Conservation (phyloP, 495 filamentous ascomycete species). For the Trichocladium uniseriatum region DNA sequence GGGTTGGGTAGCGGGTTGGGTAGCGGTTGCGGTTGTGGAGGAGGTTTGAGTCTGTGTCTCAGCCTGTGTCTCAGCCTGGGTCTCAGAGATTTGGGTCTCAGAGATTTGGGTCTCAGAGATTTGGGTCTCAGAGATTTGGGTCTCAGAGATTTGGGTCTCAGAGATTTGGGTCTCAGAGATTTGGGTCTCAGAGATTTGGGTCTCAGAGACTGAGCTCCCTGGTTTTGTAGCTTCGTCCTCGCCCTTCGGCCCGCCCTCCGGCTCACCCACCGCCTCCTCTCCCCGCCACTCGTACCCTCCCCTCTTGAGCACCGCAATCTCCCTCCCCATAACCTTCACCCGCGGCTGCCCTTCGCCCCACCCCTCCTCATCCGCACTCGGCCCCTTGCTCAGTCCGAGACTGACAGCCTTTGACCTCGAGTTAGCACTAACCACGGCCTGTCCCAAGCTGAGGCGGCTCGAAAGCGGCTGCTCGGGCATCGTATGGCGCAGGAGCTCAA, state of each 20-base stretch:
- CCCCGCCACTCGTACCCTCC: constrained; percentile 63
- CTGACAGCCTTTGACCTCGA: constrained; percentile 64
- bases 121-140: neutral
- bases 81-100: too few species aligned
- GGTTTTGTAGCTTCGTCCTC: constrained; percentile 15
- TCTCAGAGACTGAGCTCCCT: constrained; percentile 3
- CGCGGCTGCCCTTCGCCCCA: constrained; percentile 68
- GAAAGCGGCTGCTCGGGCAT: constrained; percentile 80
- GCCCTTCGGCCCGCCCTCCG: too few species aligned
- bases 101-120: constrained; percentile 14
- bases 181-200: constrained; percentile 3
- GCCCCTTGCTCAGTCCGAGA: constrained; percentile 59
- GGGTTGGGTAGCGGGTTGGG: too few species aligned
- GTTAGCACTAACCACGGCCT: constrained; percentile 71
- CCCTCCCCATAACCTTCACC: constrained; percentile 59
- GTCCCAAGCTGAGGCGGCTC: constrained; percentile 66
- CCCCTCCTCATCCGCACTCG: constrained; percentile 58
- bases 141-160: constrained; percentile 10
- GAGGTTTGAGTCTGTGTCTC: constrained; percentile 8
- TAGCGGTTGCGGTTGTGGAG: constrained; percentile 1
- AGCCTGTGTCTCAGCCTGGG: too few species aligned
- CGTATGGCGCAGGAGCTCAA: constrained; percentile 61
- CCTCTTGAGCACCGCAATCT: constrained; percentile 63
- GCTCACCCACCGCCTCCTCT: constrained; percentile 25
- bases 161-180: neutral